Evolutionary conservation across 2,329 filamentous ascomycete species (phyloP).

Genomic region (Pseudocercospora musae): DNA sequence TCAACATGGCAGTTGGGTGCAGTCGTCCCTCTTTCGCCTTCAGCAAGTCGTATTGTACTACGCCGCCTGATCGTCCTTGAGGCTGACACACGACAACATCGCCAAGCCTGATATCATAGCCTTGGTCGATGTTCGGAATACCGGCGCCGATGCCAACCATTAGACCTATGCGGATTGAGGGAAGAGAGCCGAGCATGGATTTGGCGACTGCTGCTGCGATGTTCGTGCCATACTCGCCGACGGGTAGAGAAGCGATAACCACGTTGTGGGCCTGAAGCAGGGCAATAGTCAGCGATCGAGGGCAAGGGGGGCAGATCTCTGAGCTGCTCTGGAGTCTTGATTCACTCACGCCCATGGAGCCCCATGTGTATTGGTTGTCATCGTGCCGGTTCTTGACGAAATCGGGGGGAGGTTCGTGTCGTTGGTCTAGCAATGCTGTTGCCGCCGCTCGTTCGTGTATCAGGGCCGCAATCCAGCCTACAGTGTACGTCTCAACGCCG

Average conservation of each 20-base stretch:
- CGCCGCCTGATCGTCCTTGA: too few species aligned
- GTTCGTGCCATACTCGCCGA: slow-evolving; percentile 17
- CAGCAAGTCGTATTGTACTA: too few species aligned
- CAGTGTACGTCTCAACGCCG: slow-evolving; percentile 2
- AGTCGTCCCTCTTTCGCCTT: too few species aligned
- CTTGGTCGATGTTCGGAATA: neutral
- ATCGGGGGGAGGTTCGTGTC: neutral
- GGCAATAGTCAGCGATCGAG: too few species aligned
- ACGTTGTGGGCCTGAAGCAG: slow-evolving; percentile 19
- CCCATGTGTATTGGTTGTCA: slow-evolving; percentile 15
- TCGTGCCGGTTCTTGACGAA: slow-evolving; percentile 1
- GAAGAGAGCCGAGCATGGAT: slow-evolving; percentile 22
- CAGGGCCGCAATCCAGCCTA: slow-evolving; percentile 9
- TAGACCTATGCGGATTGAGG: slow-evolving; percentile 15
- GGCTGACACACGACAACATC: too few species aligned
- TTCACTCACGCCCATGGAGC: slow-evolving; percentile 13
- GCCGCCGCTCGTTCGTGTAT: slow-evolving; percentile 8
- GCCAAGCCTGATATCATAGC: too few species aligned
- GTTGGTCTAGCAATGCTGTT: slow-evolving; percentile 9
- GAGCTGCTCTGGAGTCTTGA: too few species aligned
- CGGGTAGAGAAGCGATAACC: slow-evolving; percentile 24
- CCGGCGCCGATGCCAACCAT: slow-evolving; percentile 20
- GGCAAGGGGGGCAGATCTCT: too few species aligned
- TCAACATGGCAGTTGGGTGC: too few species aligned
- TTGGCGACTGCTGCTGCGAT: slow-evolving; percentile 23